A percentile compares a stretch with the other conserved stretches of the same genome.
These are phyloP conservation scores for Phytophthora pini DNA, from an alignment of 352 stramenopile species.

Conservation along the genomic window DNA sequence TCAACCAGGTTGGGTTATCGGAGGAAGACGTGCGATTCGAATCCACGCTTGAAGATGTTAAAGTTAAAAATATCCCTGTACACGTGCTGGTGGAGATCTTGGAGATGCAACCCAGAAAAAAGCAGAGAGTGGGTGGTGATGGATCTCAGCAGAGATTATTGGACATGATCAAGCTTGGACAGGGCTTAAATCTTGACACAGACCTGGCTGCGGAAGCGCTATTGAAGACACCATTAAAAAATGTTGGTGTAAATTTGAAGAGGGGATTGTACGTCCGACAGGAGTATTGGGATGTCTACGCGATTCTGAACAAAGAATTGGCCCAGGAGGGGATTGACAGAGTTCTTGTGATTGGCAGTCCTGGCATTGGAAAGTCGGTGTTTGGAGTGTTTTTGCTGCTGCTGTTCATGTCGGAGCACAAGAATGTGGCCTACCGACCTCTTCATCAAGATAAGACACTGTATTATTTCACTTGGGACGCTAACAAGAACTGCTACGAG, in stretches of 20 bases:
- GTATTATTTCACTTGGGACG: constrained; percentile 24
- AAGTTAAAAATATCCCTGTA: neutral
- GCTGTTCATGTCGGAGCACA: constrained; percentile 22
- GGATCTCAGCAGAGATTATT: neutral
- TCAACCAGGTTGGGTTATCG: neutral
- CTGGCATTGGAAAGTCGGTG: constrained; percentile 30
- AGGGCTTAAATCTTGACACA: neutral
- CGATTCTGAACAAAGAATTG: constrained; percentile 9
- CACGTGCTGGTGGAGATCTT: neutral
- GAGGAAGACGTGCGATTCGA: neutral
- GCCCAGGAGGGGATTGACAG: neutral
- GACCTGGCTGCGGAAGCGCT: neutral
- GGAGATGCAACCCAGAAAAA: neutral
- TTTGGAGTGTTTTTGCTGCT: constrained; percentile 32
- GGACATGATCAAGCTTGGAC: neutral
- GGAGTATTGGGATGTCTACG: constrained; percentile 27
- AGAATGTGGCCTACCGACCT: constrained; percentile 29
- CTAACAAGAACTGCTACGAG: constrained; percentile 4
- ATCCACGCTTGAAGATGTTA: neutral
- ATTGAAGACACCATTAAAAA: neutral
- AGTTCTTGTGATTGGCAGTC: constrained; percentile 26
- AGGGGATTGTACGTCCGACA: constrained; percentile 30
- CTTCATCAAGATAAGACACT: neutral
- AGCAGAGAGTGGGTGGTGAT: neutral
- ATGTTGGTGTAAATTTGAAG: neutral